Evolutionary conservation across 306 rosid genomes (phyloP).

Genomic region (Dalbergia oliveri): DNA sequence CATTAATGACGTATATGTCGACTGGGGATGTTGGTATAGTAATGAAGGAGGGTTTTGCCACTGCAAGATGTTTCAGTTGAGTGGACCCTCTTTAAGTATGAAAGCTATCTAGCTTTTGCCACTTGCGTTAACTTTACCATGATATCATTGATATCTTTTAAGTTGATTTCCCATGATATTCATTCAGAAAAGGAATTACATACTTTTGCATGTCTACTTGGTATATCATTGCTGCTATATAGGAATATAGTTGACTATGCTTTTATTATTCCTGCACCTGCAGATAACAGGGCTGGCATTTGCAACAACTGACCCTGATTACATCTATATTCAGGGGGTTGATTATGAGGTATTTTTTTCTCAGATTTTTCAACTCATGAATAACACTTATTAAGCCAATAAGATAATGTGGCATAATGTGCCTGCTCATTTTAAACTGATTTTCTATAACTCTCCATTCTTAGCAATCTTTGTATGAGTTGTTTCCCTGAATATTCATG

Average conservation of each 20-base stretch:
- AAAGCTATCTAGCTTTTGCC: not conserved
- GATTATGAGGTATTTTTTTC: slow-evolving; percentile 78
- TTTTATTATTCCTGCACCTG: slow-evolving; percentile 55
- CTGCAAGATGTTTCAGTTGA: slow-evolving; percentile 5
- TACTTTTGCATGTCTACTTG: not conserved
- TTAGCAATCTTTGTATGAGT: not conserved
- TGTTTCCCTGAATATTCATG: slow-evolving; percentile 4
- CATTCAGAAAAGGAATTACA: not conserved
- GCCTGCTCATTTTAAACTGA: not conserved
- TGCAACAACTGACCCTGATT: slow-evolving; percentile 76
- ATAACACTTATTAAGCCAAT: not conserved
- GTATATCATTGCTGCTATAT: slow-evolving; percentile 26
- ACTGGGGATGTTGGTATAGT: not conserved
- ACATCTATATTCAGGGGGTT: slow-evolving; percentile 86
- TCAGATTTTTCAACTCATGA: not conserved
- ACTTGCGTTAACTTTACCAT: not conserved
- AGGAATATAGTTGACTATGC: slow-evolving; percentile 18
- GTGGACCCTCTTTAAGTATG: not conserved
- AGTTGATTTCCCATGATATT: slow-evolving; percentile 19
- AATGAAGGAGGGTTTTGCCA: not conserved
- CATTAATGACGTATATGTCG: not conserved
- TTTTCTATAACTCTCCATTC: slow-evolving; percentile 9
- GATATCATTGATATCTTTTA: not conserved
- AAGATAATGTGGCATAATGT: not conserved
- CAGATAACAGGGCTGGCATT: slow-evolving; percentile 91